Conservation (phyloP, 2,329 filamentous ascomycete genomes). For the Penicillium thymicola region DNA sequence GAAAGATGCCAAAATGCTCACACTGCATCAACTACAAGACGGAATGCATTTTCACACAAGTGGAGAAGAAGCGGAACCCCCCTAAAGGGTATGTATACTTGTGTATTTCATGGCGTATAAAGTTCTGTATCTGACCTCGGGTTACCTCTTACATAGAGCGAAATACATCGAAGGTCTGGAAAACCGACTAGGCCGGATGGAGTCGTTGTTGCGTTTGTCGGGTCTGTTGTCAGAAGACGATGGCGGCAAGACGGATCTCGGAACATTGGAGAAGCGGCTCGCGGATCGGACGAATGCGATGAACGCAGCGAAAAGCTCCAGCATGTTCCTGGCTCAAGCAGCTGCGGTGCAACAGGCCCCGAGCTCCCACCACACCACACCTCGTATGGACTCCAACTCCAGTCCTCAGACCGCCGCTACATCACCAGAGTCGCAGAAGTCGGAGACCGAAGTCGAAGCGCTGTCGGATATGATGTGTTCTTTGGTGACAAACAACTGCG, state of each 20-base stretch:
- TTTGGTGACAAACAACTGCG: slow-evolving; percentile 87
- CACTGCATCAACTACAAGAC: slow-evolving; percentile 99
- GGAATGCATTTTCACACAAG: slow-evolving; percentile 93
- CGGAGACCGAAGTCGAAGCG: slow-evolving; percentile 72
- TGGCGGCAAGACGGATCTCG: slow-evolving; percentile 78
- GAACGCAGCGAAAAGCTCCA: slow-evolving; percentile 37
- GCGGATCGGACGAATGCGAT: slow-evolving; percentile 48
- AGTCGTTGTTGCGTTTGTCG: slow-evolving; percentile 81
- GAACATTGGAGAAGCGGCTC: slow-evolving; percentile 75
- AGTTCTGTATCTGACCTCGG: slow-evolving; percentile 15
- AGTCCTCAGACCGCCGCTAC: slow-evolving; percentile 52
- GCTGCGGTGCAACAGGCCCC: slow-evolving; percentile 31
- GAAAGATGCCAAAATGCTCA: slow-evolving; percentile 88
- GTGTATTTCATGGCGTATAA: slow-evolving; percentile 24
- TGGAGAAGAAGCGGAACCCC: slow-evolving; percentile 97
- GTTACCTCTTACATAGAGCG: slow-evolving; percentile 55
- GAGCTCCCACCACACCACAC: slow-evolving; percentile 45
- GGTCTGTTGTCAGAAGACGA: slow-evolving; percentile 85
- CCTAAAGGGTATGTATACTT: slow-evolving; percentile 75
- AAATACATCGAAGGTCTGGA: slow-evolving; percentile 98
- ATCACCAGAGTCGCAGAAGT: slow-evolving; percentile 53
- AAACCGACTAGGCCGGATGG: slow-evolving; percentile 93
- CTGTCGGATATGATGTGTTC: slow-evolving; percentile 99
- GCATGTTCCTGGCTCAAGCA: slow-evolving; percentile 25
- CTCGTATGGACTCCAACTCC: slow-evolving; percentile 45